Evolutionary conservation across 495 filamentous ascomycete species (phyloP), one percentile per base, ranked within the genome.

Genomic region (Xylona heveae): DNA sequence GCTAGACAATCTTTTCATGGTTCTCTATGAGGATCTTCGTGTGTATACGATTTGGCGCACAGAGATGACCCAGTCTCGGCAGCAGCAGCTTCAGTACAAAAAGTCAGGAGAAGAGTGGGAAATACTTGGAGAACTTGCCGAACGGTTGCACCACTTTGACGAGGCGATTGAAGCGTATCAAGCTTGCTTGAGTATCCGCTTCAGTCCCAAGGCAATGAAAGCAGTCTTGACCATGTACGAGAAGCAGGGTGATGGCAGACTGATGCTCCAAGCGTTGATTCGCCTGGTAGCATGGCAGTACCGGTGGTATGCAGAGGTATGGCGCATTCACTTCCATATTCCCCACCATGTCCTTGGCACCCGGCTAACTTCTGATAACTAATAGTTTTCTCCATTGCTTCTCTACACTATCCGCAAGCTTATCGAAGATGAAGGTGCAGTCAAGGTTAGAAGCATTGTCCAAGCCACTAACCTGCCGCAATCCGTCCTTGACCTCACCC

Each of bases 21-120:
- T 95, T 0, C 66, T 95, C 1, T 97, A 95, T 47, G 88, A 97
- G 51, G 88, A 97, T 45, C 67, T 97, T 6, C 79, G 88, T 19
- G 83, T 97, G 35, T 97, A 95, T 55, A 95, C 88, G 24, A 95
- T 97, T 48, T 97, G 88, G 88, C 74, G 88, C 24, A 93, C 88
- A 2, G 90, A 95, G 52, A 79, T 94, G 70, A 78, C 81, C 3
- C 85, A 92, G 42, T 85, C 74, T 44, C 72, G 78, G 14, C 78
- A 85, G 27, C 83, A 93, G 48, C 69, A 76, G 24, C 74, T 85
- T 44, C 74, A 80, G 28, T 95, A 95, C 59, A 84, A 80, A 54
- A 97, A 95, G 53, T 83, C 76, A 2, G 72, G 88, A 6, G 81
- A 90, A 37, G 88, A 97, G 51, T 95, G 85, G 88, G 88, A 97